Evolutionary conservation across 1,139 yeast genomes (phyloP), one percentile per base, ranked within the genome.

Genomic region (Suhomyces coccinellae): DNA sequence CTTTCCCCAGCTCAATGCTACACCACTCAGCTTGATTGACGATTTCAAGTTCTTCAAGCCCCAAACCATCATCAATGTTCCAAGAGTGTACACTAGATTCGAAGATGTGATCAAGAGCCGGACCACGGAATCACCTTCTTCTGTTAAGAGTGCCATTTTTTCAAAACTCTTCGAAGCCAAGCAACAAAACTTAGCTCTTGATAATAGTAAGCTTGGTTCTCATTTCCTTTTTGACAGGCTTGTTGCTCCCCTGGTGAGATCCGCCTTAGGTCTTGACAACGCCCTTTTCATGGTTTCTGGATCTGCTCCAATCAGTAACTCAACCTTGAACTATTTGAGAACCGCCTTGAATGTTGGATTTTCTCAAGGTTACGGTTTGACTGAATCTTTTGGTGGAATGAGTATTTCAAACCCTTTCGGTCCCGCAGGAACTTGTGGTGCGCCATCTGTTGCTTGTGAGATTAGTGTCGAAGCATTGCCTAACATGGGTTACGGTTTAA

Each of bases 351-450:
- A 79, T 42, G 61, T 77, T 45, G 85, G 85, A 17, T 59, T 85
- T 44, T 62, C 71, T 30, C 91, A 86, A 63, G 95, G 95, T 17
- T 87, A 86, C 60, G 95, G 95, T 1, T 69, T 84, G 48, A 87
- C 95, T 4, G 95, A 87, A 61, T 71, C 87, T 1, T 81, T 82
- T 64, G 87, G 88, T 5, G 91, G 89, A 12, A 61, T 80, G 43
- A 69, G 78, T 41, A 56, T 77, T 28, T 63, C 80, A 15, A 66
- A 52, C 24, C 57, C 69, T 6, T 63, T 57, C 57, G 79, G 79
- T 33, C 78, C 77, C 37, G 73, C 78, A 4, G 88, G 87, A 3
- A 72, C 84, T 6, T 83, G 87, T 61, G 95, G 95, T 11, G 72
- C 85, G 2, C 69, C 79, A 17, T 69, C 77, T 31, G 56, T 77